phyloP scores from a whole-genome alignment of 148 eudicot species.

The Rhododendron vialii region DNA sequence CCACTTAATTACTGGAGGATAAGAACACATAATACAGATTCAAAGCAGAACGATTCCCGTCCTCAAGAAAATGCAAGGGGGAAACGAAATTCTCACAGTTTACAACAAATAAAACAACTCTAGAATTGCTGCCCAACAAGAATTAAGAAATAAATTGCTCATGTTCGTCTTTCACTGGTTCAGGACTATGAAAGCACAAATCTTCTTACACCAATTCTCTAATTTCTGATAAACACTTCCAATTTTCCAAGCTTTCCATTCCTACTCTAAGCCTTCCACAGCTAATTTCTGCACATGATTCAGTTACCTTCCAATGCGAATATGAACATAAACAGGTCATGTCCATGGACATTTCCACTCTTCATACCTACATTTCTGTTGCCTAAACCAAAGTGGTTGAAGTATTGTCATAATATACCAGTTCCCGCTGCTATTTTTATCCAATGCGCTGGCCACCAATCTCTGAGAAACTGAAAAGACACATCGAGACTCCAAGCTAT shows the following conservation, averaged over 20 bases:
- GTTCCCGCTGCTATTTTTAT: neutral
- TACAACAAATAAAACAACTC: neutral
- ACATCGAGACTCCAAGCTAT: neutral
- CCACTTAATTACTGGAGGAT: neutral
- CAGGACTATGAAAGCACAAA: neutral
- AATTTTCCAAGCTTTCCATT: neutral
- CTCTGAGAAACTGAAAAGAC: neutral
- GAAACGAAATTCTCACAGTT: neutral
- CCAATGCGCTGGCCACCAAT: neutral
- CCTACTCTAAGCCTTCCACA: neutral
- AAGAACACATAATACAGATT: neutral
- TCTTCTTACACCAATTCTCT: neutral
- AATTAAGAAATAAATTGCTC: neutral
- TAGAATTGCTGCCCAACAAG: neutral
- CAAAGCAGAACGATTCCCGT: neutral
- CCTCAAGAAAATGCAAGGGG: neutral
- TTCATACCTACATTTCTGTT: neutral
- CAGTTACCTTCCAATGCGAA: neutral
- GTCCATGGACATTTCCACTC: neutral
- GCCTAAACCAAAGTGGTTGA: neutral
- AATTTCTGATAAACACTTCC: neutral
- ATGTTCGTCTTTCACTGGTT: neutral
- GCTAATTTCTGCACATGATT: neutral
- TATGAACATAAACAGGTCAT: neutral
- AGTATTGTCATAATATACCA: neutral